These are phyloP conservation scores for Helminthosporium solani DNA, from an alignment of 2,329 filamentous ascomycete genomes.

Conservation along the genomic window DNA sequence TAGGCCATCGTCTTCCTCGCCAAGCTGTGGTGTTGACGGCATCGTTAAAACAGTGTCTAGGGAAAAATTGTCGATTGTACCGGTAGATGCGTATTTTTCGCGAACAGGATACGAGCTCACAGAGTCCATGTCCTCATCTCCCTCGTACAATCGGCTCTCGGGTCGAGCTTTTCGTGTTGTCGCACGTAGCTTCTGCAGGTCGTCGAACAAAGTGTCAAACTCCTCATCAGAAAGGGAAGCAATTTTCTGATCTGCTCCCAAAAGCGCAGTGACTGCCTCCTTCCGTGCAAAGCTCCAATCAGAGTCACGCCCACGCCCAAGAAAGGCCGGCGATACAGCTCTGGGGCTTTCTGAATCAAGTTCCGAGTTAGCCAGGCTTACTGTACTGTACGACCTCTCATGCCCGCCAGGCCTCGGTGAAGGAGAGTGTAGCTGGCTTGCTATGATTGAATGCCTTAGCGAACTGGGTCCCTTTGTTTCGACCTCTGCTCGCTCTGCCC, in stretches of 20 bases:
- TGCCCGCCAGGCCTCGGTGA: conserved; percentile 62
- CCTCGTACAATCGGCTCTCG: conserved; percentile 57
- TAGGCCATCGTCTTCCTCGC: conserved; percentile 72
- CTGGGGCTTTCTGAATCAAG: conserved; percentile 69
- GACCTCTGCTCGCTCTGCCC: conserved; percentile 85
- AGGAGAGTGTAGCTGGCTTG: conserved; percentile 64
- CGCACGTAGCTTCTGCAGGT: conserved; percentile 84
- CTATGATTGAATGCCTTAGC: conserved; percentile 75
- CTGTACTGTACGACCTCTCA: conserved; percentile 63
- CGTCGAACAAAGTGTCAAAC: conserved; percentile 88
- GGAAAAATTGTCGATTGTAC: conserved; percentile 93
- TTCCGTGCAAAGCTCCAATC: conserved; percentile 93
- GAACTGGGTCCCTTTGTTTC: conserved; percentile 76
- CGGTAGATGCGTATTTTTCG: conserved; percentile 94
- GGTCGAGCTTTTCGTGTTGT: conserved; percentile 73
- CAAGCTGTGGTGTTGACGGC: conserved; percentile 83
- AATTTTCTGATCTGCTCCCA: conserved; percentile 90
- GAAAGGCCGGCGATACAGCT: conserved; percentile 75
- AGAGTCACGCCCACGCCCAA: conserved; percentile 69
- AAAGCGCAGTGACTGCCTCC: conserved; percentile 87
- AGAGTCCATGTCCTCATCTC: conserved; percentile 86
- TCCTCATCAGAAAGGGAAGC: conserved; percentile 89
- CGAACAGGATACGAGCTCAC: conserved; percentile 81
- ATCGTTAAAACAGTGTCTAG: conserved; percentile 92
- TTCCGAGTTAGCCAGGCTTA: conserved; percentile 78